phyloP scores from a whole-genome alignment of 2,329 filamentous ascomycete species.

The Zopfia rhizophila region DNA sequence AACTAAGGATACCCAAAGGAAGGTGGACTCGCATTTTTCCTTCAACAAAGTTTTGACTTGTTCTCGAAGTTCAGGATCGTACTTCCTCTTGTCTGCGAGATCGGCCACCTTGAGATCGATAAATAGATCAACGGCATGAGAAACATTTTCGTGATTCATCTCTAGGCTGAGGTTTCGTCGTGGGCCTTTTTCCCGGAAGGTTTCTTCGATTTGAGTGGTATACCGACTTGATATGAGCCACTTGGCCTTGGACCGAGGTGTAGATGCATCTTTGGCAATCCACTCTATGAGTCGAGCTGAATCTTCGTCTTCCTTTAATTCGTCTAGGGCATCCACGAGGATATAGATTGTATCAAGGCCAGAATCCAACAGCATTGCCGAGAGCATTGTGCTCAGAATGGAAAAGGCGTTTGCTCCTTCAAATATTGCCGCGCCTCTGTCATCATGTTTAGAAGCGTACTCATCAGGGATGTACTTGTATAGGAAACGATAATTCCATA shows the following conservation, averaged over 20 bases:
- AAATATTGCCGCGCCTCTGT: conserved; percentile 52
- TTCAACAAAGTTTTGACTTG: conserved; percentile 7
- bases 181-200: conserved; percentile 27
- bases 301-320: no score
- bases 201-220: conserved; percentile 45
- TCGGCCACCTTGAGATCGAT: conserved; percentile 46
- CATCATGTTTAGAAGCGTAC: no score
- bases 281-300: no score
- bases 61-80: conserved; percentile 24
- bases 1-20: conserved; percentile 58
- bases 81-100: conserved; percentile 8
- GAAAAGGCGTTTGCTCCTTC: conserved; percentile 52
- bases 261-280: no score
- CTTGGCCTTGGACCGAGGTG: conserved; percentile 20
- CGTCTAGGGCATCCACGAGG: conserved; percentile 20
- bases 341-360: conserved; percentile 17
- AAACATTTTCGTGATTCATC: conserved; percentile 46
- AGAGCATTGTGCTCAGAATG: conserved; percentile 51
- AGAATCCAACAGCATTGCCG: conserved; percentile 51
- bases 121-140: conserved; percentile 49
- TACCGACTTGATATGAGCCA: conserved; percentile 55
- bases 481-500: no score
- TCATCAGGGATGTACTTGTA: no score
- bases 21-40: conserved; percentile 52
- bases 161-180: conserved; percentile 42